Percentiles rank a stretch among this genome's conserved stretches.
Evolutionary conservation across 169 alveolate species (phyloP).

Genomic region (Blepharisma undulans): DNA sequence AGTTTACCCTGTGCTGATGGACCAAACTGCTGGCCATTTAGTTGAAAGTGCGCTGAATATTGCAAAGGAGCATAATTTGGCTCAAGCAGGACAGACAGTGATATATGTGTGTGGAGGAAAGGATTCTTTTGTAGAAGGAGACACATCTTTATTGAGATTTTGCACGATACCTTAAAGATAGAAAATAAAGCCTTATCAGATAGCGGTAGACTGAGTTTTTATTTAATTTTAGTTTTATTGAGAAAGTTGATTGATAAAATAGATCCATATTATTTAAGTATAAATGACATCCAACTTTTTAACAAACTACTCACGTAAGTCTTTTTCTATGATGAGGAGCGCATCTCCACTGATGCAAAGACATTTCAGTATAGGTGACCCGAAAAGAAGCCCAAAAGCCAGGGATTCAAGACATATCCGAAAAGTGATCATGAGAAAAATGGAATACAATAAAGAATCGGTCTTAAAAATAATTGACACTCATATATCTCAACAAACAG

Average conservation of each 20-base stretch:
- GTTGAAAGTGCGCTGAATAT: not conserved
- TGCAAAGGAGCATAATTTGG: slow-evolving; percentile 10
- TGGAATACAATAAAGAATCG: not conserved
- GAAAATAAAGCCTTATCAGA: too few relatives aligned
- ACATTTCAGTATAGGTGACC: not conserved
- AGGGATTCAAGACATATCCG: not conserved
- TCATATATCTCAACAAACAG: not conserved
- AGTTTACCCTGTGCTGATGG: slow-evolving; percentile 26
- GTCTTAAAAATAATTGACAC: not conserved
- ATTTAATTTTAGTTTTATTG: too few relatives aligned
- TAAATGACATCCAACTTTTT: slow-evolving; percentile 1
- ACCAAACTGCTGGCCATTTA: not conserved
- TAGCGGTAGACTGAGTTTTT: too few relatives aligned
- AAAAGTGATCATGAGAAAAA: not conserved
- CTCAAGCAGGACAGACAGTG: slow-evolving; percentile 1
- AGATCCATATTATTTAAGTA: not conserved
- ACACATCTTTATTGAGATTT: slow-evolving; percentile 12
- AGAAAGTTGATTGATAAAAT: too few relatives aligned
- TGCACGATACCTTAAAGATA: not conserved
- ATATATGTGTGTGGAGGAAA: slow-evolving; percentile 21
- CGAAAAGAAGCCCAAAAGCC: not conserved
- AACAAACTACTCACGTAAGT: not conserved
- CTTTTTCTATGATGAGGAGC: not conserved
- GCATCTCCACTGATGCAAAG: not conserved
- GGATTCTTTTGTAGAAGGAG: slow-evolving; percentile 25